phyloP scores from a whole-genome alignment of 2,329 filamentous ascomycete genomes.

The Paraphoma sp. region DNA sequence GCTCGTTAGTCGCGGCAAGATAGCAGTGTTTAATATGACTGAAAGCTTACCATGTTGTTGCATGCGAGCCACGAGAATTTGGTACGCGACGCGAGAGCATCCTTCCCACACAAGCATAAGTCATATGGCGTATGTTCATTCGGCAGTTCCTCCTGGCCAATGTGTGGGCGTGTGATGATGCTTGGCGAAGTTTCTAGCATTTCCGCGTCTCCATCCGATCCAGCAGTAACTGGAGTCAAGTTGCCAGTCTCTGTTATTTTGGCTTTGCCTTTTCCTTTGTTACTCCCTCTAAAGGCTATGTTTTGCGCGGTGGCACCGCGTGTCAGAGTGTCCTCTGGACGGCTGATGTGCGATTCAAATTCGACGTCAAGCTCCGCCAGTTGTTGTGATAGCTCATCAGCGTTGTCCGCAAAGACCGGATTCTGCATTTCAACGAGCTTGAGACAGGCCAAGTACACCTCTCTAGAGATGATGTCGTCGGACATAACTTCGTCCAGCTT shows the following conservation, averaged over 20 bases:
- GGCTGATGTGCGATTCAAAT: too few species aligned
- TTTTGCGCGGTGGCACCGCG: too few species aligned
- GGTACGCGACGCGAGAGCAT: constrained; percentile 12
- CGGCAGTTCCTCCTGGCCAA: too few species aligned
- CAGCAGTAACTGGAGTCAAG: constrained; percentile 18
- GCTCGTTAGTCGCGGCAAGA: neutral
- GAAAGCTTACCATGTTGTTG: constrained; percentile 19
- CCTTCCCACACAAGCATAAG: constrained; percentile 26
- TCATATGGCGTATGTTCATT: constrained; percentile 8
- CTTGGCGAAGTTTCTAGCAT: constrained; percentile 10
- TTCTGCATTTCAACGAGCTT: constrained; percentile 9
- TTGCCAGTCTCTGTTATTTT: constrained; percentile 10
- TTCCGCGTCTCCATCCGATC: constrained; percentile 21
- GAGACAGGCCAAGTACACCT: constrained; percentile 24
- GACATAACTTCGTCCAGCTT: constrained; percentile 42
- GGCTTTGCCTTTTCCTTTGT: constrained; percentile 15
- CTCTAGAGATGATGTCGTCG: constrained; percentile 35
- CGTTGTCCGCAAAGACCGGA: neutral
- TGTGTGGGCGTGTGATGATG: too few species aligned
- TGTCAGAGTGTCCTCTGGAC: too few species aligned
- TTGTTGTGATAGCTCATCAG: constrained; percentile 6
- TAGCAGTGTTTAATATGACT: neutral
- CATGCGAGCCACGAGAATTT: constrained; percentile 18
- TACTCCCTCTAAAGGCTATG: neutral
- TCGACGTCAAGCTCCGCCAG: constrained; percentile 1